A percentile compares a stretch with the other conserved stretches of the same genome.
Conservation (phyloP, 352 stramenopile species). For the Phytophthora hybrid region DNA sequence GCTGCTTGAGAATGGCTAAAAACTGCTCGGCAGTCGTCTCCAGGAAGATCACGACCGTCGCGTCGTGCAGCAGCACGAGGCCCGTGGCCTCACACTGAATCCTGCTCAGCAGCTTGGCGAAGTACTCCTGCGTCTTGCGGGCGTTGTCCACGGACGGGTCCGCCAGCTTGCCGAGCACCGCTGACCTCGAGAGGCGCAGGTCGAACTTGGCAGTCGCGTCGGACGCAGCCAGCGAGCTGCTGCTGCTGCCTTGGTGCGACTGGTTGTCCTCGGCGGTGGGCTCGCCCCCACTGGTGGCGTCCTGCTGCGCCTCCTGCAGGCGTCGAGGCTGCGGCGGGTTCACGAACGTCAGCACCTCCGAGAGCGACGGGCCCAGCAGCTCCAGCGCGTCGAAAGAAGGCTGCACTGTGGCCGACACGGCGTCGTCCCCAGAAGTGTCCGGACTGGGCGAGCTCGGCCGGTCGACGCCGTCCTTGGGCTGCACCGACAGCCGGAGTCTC, state of each 20-base stretch:
- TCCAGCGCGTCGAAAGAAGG: conserved; percentile 53
- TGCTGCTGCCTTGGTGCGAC: conserved; percentile 14
- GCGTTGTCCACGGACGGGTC: conserved; percentile 56
- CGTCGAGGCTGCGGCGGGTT: conserved; percentile 44
- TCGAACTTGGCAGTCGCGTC: conserved; percentile 45
- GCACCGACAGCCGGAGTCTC: neutral
- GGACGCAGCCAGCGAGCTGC: conserved; percentile 7
- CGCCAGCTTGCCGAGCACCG: conserved; percentile 48
- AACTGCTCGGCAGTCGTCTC: conserved; percentile 73
- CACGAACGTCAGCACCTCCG: conserved; percentile 57
- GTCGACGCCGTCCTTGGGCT: neutral
- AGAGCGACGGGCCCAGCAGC: conserved; percentile 56
- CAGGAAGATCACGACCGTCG: conserved; percentile 61
- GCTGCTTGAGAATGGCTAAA: conserved; percentile 49
- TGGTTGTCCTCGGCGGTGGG: conserved; percentile 17
- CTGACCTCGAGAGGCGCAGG: conserved; percentile 56
- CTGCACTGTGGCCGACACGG: neutral
- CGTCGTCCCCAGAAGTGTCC: neutral
- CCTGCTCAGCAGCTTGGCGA: conserved; percentile 61
- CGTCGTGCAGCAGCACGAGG: conserved; percentile 63
- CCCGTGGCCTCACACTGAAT: conserved; percentile 68
- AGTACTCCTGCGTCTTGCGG: conserved; percentile 71
- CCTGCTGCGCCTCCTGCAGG: conserved; percentile 37
- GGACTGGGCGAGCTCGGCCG: neutral
- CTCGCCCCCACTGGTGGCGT: conserved; percentile 32